Percentiles rank a stretch among this genome's conserved stretches.
These are phyloP conservation scores for Malus sieversii DNA, from an alignment of 306 rosid species.

Conservation along the genomic window DNA sequence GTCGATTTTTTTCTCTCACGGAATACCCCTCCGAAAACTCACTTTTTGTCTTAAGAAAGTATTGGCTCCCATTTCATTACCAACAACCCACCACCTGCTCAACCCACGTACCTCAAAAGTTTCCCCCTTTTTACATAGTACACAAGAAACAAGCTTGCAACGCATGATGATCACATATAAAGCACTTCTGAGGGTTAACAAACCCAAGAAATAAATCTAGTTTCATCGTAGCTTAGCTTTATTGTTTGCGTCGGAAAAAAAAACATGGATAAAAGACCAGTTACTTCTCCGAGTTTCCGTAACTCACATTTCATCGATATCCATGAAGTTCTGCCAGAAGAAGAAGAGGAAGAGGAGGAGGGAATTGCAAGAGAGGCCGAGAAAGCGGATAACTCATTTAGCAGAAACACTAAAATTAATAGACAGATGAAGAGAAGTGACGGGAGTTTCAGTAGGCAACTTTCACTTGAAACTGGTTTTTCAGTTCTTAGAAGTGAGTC, in stretches of 20 bases:
- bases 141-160: neutral
- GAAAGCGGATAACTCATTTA: conserved; percentile 18
- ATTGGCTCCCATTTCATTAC: conserved; percentile 20
- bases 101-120: neutral
- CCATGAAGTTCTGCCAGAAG: conserved; percentile 42
- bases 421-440: conserved; percentile 29
- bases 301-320: conserved; percentile 50
- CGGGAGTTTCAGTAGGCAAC: conserved; percentile 42
- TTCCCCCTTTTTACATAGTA: neutral
- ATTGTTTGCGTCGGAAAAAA: neutral
- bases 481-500: conserved; percentile 41
- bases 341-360: conserved; percentile 20
- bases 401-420: conserved; percentile 17
- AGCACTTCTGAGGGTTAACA: neutral
- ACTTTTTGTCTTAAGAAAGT: conserved; percentile 16
- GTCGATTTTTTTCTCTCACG: conserved; percentile 22
- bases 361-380: conserved; percentile 7
- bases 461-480: conserved; percentile 74
- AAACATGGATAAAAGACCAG: conserved; percentile 33
- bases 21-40: conserved; percentile 18
- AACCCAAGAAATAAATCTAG: neutral
- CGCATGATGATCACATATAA: neutral
- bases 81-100: conserved; percentile 12
- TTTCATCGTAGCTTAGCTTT: neutral
- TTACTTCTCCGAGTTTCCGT: conserved; percentile 9